Evolutionary conservation across 2,329 filamentous ascomycete genomes (phyloP).

Genomic region (Scleromitrula shiraiana): DNA sequence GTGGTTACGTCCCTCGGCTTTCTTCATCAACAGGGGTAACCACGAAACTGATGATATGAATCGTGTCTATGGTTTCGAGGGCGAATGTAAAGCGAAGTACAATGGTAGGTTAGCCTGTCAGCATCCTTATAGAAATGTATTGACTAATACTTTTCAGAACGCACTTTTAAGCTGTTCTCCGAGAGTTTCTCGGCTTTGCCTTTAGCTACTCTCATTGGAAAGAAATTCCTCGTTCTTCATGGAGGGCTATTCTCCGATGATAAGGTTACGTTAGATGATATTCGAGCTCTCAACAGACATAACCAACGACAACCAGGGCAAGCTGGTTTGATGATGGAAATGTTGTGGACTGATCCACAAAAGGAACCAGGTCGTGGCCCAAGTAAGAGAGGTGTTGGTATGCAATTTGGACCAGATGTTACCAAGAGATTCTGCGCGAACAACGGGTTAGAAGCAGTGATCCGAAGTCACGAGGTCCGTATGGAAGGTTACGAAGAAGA

Average conservation of each 20-base stretch:
- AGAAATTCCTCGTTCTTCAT: conserved; percentile 86
- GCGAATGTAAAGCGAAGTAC: conserved; percentile 97
- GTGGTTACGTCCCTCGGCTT: conserved; percentile 77
- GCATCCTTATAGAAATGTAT: conserved; percentile 9
- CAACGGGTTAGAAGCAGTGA: conserved; percentile 90
- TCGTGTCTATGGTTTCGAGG: conserved; percentile 94
- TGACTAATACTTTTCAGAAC: conserved; percentile 25
- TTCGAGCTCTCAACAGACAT: conserved; percentile 86
- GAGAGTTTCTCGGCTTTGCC: conserved; percentile 95
- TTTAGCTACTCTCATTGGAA: conserved; percentile 82
- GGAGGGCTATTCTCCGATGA: conserved; percentile 96
- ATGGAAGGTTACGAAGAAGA: conserved; percentile 99
- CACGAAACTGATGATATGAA: conserved; percentile 99
- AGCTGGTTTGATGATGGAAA: conserved; percentile 97
- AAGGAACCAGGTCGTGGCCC: conserved; percentile 76
- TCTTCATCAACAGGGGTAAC: conserved; percentile 97
- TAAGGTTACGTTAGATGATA: conserved; percentile 83
- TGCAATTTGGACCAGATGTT: conserved; percentile 94
- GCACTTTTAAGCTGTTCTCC: conserved; percentile 93
- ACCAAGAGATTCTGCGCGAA: conserved; percentile 95
- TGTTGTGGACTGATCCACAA: conserved; percentile 98
- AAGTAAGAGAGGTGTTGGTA: conserved; percentile 91
- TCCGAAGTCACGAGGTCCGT: conserved; percentile 93
- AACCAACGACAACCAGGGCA: conserved; percentile 89
- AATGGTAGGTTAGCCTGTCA: conserved; percentile 56